These are phyloP conservation scores for Boletales sp. DNA, from an alignment of 768 basidiomycete species.

Conservation along the genomic window DNA sequence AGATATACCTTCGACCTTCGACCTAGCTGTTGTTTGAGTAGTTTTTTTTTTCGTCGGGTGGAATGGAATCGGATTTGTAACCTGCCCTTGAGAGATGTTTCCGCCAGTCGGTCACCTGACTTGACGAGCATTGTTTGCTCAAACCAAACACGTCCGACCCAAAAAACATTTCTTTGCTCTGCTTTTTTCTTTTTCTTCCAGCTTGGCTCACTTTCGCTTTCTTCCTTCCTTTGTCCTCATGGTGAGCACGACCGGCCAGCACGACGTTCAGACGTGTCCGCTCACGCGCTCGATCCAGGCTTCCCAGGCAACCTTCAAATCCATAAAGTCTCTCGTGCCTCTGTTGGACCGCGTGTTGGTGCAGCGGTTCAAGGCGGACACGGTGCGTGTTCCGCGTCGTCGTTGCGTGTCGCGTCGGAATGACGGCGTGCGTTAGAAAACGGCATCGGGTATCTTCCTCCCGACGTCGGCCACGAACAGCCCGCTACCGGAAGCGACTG, in stretches of 20 bases:
- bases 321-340: constrained; percentile 86
- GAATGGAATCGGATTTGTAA: background rate
- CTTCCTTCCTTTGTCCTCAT: constrained; percentile 17
- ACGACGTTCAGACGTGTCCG: background rate
- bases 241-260: constrained; percentile 18
- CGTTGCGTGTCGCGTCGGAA: background rate
- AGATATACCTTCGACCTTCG: constrained; percentile 21
- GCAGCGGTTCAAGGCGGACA: constrained; percentile 95
- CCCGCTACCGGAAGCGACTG: constrained; percentile 95
- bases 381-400: constrained; percentile 50
- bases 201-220: constrained; percentile 24
- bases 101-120: constrained; percentile 28
- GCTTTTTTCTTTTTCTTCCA: constrained; percentile 11
- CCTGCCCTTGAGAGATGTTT: background rate
- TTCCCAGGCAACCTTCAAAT: constrained; percentile 91
- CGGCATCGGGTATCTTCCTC: constrained; percentile 92
- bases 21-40: constrained; percentile 21
- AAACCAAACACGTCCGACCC: constrained; percentile 22
- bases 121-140: constrained; percentile 19
- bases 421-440: constrained; percentile 63
- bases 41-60: background rate
- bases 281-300: constrained; percentile 43
- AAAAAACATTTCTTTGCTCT: constrained; percentile 12
- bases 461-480: constrained; percentile 82
- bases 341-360: constrained; percentile 96